Evolutionary conservation across 179 eudicot species (phyloP).

Genomic region (Monotropa hypopitys): DNA sequence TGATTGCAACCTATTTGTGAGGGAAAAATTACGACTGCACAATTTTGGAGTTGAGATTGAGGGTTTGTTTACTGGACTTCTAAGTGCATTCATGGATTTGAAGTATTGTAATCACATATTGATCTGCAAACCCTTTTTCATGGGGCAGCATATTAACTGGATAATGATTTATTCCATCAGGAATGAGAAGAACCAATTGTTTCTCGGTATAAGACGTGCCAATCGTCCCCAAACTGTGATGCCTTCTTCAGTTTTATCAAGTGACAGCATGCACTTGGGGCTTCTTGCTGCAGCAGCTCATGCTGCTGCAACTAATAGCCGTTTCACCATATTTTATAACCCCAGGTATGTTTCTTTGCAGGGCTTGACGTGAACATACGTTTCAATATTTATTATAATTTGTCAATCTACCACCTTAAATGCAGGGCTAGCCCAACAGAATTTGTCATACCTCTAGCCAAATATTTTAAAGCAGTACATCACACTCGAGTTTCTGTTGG

Average conservation of each 20-base stretch:
- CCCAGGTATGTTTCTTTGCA: slow-evolving; percentile 34
- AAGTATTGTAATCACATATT: background rate
- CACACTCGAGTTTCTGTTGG: slow-evolving; percentile 67
- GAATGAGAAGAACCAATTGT: slow-evolving; percentile 54
- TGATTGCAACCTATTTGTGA: background rate
- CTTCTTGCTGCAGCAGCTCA: slow-evolving; percentile 78
- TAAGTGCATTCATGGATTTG: background rate
- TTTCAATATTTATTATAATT: background rate
- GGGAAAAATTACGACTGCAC: background rate
- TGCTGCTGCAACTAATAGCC: slow-evolving; percentile 63
- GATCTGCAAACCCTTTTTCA: background rate
- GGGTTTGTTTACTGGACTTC: background rate
- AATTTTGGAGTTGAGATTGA: background rate
- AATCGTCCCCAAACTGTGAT: slow-evolving; percentile 57
- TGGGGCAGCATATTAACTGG: background rate
- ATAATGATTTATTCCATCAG: slow-evolving; percentile 11
- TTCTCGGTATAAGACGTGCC: slow-evolving; percentile 61
- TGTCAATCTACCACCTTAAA: background rate
- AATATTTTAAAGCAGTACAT: slow-evolving; percentile 51
- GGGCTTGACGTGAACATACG: background rate
- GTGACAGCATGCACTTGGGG: slow-evolving; percentile 76
- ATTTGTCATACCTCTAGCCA: slow-evolving; percentile 56
- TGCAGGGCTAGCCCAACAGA: slow-evolving; percentile 65
- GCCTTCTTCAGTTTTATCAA: slow-evolving; percentile 67
- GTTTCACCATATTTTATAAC: slow-evolving; percentile 57